phyloP scores from a whole-genome alignment of 495 filamentous ascomycete species.

The Aspergillus leporis region DNA sequence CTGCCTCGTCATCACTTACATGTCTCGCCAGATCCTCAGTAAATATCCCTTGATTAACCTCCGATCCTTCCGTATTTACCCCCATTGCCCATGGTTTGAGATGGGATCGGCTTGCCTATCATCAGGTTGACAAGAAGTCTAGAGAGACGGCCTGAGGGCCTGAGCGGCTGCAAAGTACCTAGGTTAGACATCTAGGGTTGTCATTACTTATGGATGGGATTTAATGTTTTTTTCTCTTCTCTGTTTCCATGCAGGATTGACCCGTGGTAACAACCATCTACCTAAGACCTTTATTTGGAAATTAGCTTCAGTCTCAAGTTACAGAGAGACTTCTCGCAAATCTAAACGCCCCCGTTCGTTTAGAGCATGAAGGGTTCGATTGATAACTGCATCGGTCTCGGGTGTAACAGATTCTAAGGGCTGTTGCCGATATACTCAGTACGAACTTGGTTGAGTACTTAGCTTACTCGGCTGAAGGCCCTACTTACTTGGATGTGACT shows the following conservation, averaged over 20 bases:
- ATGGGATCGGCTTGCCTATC: conserved; percentile 1
- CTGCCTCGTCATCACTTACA: background rate
- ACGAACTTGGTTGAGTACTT: background rate
- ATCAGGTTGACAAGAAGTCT: background rate
- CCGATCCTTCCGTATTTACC: background rate
- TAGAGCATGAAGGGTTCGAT: background rate
- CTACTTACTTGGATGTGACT: background rate
- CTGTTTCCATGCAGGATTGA: background rate
- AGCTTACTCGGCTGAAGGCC: background rate
- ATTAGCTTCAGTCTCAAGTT: background rate
- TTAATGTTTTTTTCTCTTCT: background rate
- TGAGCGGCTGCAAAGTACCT: background rate
- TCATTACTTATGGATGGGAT: background rate
- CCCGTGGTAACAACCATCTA: background rate
- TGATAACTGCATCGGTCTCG: background rate
- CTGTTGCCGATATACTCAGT: background rate
- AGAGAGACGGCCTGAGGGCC: background rate
- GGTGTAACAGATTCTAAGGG: background rate
- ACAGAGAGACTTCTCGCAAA: background rate
- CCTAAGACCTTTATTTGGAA: background rate
- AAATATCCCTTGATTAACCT: background rate
- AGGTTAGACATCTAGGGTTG: background rate
- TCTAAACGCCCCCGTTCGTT: background rate
- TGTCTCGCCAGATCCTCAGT: background rate
- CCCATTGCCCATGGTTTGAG: background rate